A percentile compares a stretch with the other conserved stretches of the same genome.
These are phyloP conservation scores for Tagetes erecta DNA, from an alignment of 129 eudicot genomes.

Conservation along the genomic window DNA sequence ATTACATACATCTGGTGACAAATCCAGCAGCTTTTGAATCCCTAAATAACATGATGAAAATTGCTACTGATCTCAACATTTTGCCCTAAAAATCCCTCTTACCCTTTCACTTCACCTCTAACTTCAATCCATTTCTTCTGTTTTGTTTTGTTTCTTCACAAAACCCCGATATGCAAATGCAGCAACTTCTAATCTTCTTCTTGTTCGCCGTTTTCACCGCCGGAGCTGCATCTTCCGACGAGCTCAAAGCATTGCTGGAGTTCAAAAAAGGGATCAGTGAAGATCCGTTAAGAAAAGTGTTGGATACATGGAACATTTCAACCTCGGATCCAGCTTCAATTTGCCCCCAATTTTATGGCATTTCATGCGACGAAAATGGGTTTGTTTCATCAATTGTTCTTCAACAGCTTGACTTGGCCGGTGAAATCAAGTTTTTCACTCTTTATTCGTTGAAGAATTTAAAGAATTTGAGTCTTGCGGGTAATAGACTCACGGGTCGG, in stretches of 20 bases:
- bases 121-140: constrained; percentile 12
- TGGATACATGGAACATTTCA: constrained; percentile 49
- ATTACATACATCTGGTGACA: constrained; percentile 29
- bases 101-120: background rate
- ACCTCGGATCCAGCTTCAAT: constrained; percentile 45
- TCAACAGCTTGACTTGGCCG: constrained; percentile 59
- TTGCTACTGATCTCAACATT: constrained; percentile 24
- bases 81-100: background rate
- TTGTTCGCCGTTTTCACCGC: constrained; percentile 20
- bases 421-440: constrained; percentile 78
- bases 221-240: constrained; percentile 36
- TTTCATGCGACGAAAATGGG: constrained; percentile 47
- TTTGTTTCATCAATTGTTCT: constrained; percentile 53
- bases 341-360: constrained; percentile 60
- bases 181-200: constrained; percentile 10
- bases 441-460: constrained; percentile 47
- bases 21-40: constrained; percentile 36
- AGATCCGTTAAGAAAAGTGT: constrained; percentile 58
- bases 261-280: constrained; percentile 81
- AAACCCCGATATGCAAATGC: constrained; percentile 21
- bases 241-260: constrained; percentile 76
- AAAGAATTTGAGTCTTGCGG: constrained; percentile 60
- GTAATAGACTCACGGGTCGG: constrained; percentile 67
- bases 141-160: background rate
- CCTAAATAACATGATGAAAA: constrained; percentile 20